Conservation (phyloP, 169 alveolate species). For the Perkinsus olseni region DNA sequence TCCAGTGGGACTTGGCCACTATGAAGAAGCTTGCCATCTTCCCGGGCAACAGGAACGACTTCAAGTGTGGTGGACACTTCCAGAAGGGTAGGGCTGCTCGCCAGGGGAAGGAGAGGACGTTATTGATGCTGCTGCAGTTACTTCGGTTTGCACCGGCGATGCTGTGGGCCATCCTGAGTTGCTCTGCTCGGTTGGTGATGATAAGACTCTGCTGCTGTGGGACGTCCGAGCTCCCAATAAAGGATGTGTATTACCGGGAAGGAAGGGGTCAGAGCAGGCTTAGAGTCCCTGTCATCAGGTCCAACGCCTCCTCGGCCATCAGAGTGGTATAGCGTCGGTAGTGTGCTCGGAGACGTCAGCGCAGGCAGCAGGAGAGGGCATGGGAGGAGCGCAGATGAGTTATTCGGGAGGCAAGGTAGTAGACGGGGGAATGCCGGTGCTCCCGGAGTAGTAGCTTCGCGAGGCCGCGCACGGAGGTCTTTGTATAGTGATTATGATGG, state of each 20-base stretch:
- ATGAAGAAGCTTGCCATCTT: conserved; percentile 15
- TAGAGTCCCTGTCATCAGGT: neutral
- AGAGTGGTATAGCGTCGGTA: neutral
- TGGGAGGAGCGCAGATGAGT: neutral
- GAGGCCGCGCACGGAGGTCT: too few species aligned
- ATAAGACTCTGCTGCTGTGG: conserved; percentile 25
- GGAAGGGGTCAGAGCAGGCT: too few species aligned
- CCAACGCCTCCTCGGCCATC: neutral
- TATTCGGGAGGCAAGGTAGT: conserved; percentile 12
- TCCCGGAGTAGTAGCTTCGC: too few species aligned
- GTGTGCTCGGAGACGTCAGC: conserved; percentile 16
- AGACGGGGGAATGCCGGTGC: conserved; percentile 19
- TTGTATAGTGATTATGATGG: too few species aligned
- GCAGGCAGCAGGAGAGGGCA: neutral
- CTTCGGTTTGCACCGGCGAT: neutral
- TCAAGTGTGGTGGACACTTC: conserved; percentile 34
- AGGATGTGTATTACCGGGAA: neutral
- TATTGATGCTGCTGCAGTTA: neutral
- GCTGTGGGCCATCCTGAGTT: neutral
- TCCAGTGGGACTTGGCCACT: conserved; percentile 33
- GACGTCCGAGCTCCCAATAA: conserved; percentile 14
- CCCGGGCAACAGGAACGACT: conserved; percentile 33
- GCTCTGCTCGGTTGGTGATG: conserved; percentile 30
- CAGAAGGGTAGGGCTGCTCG: conserved; percentile 19
- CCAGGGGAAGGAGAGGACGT: neutral